Evolutionary conservation across 768 basidiomycete genomes (phyloP).

Genomic region (Chalciporus piperatus): DNA sequence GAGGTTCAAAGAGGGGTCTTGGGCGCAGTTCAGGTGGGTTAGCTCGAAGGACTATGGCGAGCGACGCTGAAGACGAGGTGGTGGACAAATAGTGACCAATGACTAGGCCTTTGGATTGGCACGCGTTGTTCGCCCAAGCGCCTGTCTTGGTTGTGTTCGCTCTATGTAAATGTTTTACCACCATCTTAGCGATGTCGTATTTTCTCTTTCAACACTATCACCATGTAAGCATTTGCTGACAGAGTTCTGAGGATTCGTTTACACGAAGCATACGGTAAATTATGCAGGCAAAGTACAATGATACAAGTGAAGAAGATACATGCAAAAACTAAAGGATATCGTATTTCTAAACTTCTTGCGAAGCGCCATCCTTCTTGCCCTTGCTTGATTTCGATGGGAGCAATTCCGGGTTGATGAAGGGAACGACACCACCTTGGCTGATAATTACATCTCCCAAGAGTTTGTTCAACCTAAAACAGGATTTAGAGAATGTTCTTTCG

Average conservation of each 20-base stretch:
- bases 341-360: slow-evolving; percentile 45
- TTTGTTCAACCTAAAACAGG: slow-evolving; percentile 45
- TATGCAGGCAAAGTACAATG: slow-evolving; percentile 23
- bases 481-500: background rate
- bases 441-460: slow-evolving; percentile 64
- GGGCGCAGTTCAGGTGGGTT: slow-evolving; percentile 48
- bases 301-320: slow-evolving; percentile 20
- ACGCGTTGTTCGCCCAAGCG: background rate
- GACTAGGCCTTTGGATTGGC: background rate
- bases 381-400: slow-evolving; percentile 45
- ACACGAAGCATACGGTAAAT: slow-evolving; percentile 31
- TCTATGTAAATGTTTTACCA: background rate
- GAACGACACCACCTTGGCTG: slow-evolving; percentile 75
- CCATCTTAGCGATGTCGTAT: background rate
- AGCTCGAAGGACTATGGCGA: slow-evolving; percentile 77
- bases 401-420: slow-evolving; percentile 54
- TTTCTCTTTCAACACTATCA: too few relatives aligned
- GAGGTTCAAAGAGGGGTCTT: slow-evolving; percentile 36
- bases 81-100: slow-evolving; percentile 33
- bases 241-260: background rate
- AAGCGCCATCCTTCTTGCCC: slow-evolving; percentile 48
- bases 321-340: background rate
- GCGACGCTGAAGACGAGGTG: slow-evolving; percentile 78
- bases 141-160: background rate
- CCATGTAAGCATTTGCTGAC: too few relatives aligned